Percentiles rank a stretch among this genome's conserved stretches.
phyloP scores from a whole-genome alignment of 179 eudicot species.

The Gypsophila paniculata region DNA sequence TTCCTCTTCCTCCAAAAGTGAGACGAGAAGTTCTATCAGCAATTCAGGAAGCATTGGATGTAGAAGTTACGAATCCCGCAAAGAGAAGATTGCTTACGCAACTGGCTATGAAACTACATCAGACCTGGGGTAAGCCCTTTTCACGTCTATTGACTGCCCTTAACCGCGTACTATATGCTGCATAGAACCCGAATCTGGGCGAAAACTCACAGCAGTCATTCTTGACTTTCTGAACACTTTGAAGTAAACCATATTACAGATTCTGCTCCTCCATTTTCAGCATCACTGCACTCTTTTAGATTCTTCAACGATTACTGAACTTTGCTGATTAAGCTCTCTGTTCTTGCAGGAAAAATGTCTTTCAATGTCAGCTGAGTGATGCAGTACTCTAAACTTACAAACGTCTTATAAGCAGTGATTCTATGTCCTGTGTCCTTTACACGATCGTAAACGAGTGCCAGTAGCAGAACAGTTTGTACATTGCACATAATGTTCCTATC shows the following conservation, averaged over 20 bases:
- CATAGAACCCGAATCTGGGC: too few species aligned
- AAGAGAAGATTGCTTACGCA: conserved; percentile 55
- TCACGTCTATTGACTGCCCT: not conserved
- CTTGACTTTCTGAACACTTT: too few species aligned
- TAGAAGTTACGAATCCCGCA: conserved; percentile 45
- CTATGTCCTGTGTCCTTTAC: not conserved
- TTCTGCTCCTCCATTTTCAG: not conserved
- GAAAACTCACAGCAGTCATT: too few species aligned
- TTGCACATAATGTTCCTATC: not conserved
- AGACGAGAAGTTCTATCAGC: conserved; percentile 55
- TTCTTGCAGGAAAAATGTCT: conserved; percentile 30
- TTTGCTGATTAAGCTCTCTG: not conserved
- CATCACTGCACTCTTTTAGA: not conserved
- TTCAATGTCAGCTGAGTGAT: conserved; percentile 19
- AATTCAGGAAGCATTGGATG: conserved; percentile 48
- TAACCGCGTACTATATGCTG: not conserved
- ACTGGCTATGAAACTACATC: conserved; percentile 52
- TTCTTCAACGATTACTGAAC: not conserved
- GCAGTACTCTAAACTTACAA: not conserved
- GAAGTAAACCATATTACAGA: too few species aligned
- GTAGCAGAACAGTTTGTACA: conserved; percentile 16
- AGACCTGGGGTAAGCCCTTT: conserved; percentile 52
- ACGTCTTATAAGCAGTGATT: not conserved
- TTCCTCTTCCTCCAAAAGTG: conserved; percentile 56
- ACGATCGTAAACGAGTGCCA: not conserved